phyloP scores from a whole-genome alignment of 2,329 filamentous ascomycete species.

The Lachnellula occidentalis region DNA sequence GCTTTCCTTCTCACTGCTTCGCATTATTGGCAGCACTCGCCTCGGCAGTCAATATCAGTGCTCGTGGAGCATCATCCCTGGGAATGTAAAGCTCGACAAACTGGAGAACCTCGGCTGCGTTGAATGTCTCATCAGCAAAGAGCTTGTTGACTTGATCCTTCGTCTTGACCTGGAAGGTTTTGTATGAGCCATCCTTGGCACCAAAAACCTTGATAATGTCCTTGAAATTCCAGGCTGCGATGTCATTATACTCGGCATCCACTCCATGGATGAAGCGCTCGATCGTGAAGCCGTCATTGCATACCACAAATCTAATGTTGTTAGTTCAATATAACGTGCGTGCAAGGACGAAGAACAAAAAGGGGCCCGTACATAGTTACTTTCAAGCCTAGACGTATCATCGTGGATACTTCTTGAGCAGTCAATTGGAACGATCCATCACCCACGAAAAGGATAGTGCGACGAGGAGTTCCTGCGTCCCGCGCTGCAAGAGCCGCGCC shows the following conservation, averaged over 20 bases:
- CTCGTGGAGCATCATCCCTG: conserved; percentile 68
- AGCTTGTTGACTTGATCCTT: conserved; percentile 62
- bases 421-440: conserved; percentile 85
- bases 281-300: conserved; percentile 86
- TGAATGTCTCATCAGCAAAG: conserved; percentile 60
- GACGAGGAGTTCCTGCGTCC: conserved; percentile 51
- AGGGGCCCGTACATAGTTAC: conserved; percentile 61
- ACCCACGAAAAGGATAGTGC: conserved; percentile 82
- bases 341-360: neutral
- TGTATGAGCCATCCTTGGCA: conserved; percentile 48
- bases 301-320: conserved; percentile 63
- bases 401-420: conserved; percentile 76
- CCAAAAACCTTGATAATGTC: conserved; percentile 65
- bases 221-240: conserved; percentile 68
- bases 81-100: conserved; percentile 82
- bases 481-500: conserved; percentile 70
- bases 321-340: conserved; percentile 3
- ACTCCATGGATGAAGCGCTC: conserved; percentile 84
- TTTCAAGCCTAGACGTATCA: conserved; percentile 68
- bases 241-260: conserved; percentile 76
- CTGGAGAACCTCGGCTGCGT: conserved; percentile 49
- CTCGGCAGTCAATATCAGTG: conserved; percentile 64
- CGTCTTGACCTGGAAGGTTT: conserved; percentile 63
- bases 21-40: conserved; percentile 65
- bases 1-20: conserved; percentile 24